These are phyloP conservation scores for Elsinoe perseae DNA, from an alignment of 2,329 filamentous ascomycete species.

Conservation along the genomic window DNA sequence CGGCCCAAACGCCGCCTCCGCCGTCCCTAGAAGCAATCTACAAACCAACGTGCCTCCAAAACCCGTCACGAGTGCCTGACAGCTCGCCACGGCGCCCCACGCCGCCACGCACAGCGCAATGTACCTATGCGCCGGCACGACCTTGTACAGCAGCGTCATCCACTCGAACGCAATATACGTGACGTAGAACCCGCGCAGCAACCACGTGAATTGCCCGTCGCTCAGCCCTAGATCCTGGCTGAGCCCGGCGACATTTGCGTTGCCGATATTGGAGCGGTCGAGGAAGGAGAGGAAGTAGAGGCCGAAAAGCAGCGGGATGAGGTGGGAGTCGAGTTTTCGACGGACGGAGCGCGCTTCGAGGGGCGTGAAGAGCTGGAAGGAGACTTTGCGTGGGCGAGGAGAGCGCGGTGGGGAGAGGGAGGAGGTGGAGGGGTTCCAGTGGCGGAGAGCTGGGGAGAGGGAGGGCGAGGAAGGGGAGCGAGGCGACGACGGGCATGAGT, in stretches of 20 bases:
- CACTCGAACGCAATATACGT: conserved; percentile 59
- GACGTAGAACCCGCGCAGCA: conserved; percentile 56
- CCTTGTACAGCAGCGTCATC: conserved; percentile 53
- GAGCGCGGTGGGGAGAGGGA: background rate
- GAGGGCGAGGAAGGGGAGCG: background rate
- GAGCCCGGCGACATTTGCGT: conserved; percentile 54
- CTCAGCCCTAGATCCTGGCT: conserved; percentile 47
- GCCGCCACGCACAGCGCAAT: conserved; percentile 58
- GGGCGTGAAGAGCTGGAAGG: conserved; percentile 47
- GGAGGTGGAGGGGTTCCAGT: background rate
- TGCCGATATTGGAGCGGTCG: conserved; percentile 59
- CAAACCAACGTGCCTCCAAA: conserved; percentile 54
- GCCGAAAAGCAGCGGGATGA: conserved; percentile 73
- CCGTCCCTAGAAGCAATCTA: conserved; percentile 48
- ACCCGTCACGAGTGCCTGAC: conserved; percentile 49
- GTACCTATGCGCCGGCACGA: conserved; percentile 55
- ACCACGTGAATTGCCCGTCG: conserved; percentile 52
- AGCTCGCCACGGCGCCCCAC: conserved; percentile 72
- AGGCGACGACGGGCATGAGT: background rate
- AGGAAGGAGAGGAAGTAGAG: conserved; percentile 81
- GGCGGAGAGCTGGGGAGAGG: conserved; percentile 2
- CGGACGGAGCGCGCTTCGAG: conserved; percentile 68
- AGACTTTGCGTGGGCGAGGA: background rate
- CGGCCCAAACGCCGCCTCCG: conserved; percentile 55
- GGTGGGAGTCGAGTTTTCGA: conserved; percentile 62